These are phyloP conservation scores for Starmera caribaea DNA, from an alignment of 805 yeast genomes.

Conservation along the genomic window DNA sequence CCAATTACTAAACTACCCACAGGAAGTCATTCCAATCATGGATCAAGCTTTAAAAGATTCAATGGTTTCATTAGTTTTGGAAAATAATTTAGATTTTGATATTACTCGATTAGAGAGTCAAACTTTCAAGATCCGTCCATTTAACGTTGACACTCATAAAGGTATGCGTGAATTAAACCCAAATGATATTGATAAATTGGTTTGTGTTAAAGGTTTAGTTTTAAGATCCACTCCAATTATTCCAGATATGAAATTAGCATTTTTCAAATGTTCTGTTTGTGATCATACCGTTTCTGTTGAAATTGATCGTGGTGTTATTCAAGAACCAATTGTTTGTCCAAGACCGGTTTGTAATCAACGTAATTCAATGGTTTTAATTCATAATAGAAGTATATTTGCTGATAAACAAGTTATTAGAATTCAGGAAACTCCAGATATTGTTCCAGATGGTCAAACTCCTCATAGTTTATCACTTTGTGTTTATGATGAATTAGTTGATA, in stretches of 20 bases:
- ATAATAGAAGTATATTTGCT: slow-evolving; percentile 86
- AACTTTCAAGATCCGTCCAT: slow-evolving; percentile 84
- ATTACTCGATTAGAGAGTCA: slow-evolving; percentile 67
- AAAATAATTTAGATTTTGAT: slow-evolving; percentile 38
- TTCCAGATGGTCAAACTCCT: slow-evolving; percentile 98
- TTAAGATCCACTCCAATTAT: slow-evolving; percentile 83
- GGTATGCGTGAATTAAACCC: slow-evolving; percentile 95
- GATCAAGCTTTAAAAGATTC: slow-evolving; percentile 91
- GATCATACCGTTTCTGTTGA: slow-evolving; percentile 87
- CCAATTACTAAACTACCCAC: slow-evolving; percentile 88
- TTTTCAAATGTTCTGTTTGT: slow-evolving; percentile 91
- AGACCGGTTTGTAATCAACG: slow-evolving; percentile 72
- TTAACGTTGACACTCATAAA: slow-evolving; percentile 56
- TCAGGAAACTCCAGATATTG: slow-evolving; percentile 93
- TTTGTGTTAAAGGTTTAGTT: slow-evolving; percentile 83
- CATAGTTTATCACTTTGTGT: slow-evolving; percentile 91
- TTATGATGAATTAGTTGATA: slow-evolving; percentile 91
- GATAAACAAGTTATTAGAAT: slow-evolving; percentile 91
- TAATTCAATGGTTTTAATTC: slow-evolving; percentile 84
- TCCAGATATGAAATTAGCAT: slow-evolving; percentile 97
- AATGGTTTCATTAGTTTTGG: slow-evolving; percentile 64
- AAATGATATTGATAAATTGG: slow-evolving; percentile 87
- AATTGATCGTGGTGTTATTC: slow-evolving; percentile 88
- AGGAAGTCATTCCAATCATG: slow-evolving; percentile 95
- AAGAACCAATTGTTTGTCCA: slow-evolving; percentile 93